These are phyloP conservation scores for Posidonia australis DNA, from an alignment of 106 monocot species.

Conservation along the genomic window DNA sequence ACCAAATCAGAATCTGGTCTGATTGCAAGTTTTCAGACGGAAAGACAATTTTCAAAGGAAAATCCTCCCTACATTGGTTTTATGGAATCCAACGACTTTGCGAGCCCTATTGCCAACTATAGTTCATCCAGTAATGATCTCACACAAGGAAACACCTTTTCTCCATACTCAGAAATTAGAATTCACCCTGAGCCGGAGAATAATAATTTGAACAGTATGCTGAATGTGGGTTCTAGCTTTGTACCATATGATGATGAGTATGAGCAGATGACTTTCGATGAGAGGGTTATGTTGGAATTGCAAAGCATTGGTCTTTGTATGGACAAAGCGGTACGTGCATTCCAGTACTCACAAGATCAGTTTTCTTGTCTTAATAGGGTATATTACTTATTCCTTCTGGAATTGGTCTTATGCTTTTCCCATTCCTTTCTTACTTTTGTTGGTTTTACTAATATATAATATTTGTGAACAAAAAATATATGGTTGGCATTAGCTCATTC, in stretches of 20 bases:
- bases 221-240: background rate
- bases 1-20: too few relatives aligned
- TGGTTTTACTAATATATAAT: too few relatives aligned
- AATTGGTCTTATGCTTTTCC: too few relatives aligned
- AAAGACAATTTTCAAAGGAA: constrained; percentile 22
- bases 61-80: constrained; percentile 44
- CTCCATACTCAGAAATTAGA: constrained; percentile 11
- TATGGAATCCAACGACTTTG: constrained; percentile 22
- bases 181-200: constrained; percentile 11
- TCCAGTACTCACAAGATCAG: too few relatives aligned
- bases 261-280: constrained; percentile 62
- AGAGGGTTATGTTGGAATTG: constrained; percentile 77
- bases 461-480: too few relatives aligned
- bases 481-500: too few relatives aligned
- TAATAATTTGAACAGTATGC: constrained; percentile 11
- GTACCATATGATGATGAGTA: too few relatives aligned
- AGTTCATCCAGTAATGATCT: constrained; percentile 18
- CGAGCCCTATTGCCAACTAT: constrained; percentile 23
- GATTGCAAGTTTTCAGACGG: constrained; percentile 19
- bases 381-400: too few relatives aligned
- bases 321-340: too few relatives aligned
- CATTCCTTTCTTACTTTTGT: too few relatives aligned
- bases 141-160: constrained; percentile 22
- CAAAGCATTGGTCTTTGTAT: constrained; percentile 86
- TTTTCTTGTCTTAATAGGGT: too few relatives aligned